Evolutionary conservation across 73 alveolate genomes (phyloP).

Genomic region (Uronychia binucleata): DNA sequence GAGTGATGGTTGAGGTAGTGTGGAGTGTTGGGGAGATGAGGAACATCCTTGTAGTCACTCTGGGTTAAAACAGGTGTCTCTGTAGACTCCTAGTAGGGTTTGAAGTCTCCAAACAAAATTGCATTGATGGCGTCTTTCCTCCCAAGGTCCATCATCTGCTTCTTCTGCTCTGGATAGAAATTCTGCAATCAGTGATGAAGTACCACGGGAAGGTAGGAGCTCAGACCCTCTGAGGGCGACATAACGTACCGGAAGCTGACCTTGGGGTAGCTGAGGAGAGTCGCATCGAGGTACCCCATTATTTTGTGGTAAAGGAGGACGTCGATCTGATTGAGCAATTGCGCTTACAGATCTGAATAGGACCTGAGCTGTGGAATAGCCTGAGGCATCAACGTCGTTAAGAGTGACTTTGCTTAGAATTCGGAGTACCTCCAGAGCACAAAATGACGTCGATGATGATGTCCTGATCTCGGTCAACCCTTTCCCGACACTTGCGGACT

Average conservation of each 20-base stretch:
- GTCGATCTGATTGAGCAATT: not conserved
- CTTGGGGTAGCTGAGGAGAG: constrained; percentile 36
- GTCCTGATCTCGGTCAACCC: constrained; percentile 23
- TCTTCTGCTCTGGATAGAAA: not conserved
- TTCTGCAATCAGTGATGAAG: not conserved
- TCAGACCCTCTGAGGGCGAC: constrained; percentile 26
- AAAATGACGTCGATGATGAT: constrained; percentile 43
- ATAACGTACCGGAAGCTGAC: constrained; percentile 56
- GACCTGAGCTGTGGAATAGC: not conserved
- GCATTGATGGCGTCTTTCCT: constrained; percentile 1
- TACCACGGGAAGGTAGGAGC: not conserved
- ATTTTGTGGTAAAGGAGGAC: not conserved
- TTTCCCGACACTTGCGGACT: constrained; percentile 28
- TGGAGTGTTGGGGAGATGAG: too few relatives aligned
- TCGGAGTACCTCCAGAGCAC: not conserved
- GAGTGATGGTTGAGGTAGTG: too few relatives aligned
- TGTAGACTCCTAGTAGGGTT: too few relatives aligned
- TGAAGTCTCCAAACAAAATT: not conserved
- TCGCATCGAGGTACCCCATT: not conserved
- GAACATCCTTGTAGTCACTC: too few relatives aligned
- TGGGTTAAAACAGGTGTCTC: too few relatives aligned
- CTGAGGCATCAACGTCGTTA: not conserved
- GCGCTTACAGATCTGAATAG: not conserved
- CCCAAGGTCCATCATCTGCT: not conserved
- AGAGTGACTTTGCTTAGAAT: not conserved